Conservation (phyloP, 2,329 filamentous ascomycete species). For the Ceratocystis alfenasii region DNA sequence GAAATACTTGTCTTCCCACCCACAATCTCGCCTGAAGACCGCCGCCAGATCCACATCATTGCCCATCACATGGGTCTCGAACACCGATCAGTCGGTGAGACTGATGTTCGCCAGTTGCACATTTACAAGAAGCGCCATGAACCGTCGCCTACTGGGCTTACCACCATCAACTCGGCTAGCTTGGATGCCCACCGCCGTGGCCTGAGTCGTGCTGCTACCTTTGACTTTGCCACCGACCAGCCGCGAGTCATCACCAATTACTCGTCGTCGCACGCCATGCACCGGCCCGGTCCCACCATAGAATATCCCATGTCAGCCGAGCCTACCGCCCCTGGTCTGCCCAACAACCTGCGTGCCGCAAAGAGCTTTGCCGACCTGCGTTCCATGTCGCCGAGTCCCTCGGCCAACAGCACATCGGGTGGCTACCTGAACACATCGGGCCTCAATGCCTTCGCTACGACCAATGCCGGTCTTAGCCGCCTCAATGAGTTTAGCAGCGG, state of each 20-base stretch:
- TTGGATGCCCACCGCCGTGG: slow-evolving; percentile 70
- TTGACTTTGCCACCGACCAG: slow-evolving; percentile 79
- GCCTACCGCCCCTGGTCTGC: slow-evolving; percentile 41
- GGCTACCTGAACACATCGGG: slow-evolving; percentile 49
- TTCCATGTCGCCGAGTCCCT: slow-evolving; percentile 89
- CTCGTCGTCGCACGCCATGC: slow-evolving; percentile 53
- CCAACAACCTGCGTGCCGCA: slow-evolving; percentile 76
- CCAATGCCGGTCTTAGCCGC: slow-evolving; percentile 18
- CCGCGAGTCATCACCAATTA: slow-evolving; percentile 57
- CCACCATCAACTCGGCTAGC: slow-evolving; percentile 49
- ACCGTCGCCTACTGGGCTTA: slow-evolving; percentile 40
- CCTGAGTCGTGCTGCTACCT: slow-evolving; percentile 88
- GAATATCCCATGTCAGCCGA: slow-evolving; percentile 74
- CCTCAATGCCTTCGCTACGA: slow-evolving; percentile 36
- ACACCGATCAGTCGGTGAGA: slow-evolving; percentile 79
- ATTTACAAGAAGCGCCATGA: slow-evolving; percentile 59
- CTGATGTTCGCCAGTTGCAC: slow-evolving; percentile 79
- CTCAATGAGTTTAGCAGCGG: slow-evolving; percentile 25
- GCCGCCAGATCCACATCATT: slow-evolving; percentile 82
- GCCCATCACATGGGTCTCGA: slow-evolving; percentile 90
- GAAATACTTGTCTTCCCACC: slow-evolving; percentile 78
- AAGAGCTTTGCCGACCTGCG: slow-evolving; percentile 95
- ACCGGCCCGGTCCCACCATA: slow-evolving; percentile 73
- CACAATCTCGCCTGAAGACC: slow-evolving; percentile 67
- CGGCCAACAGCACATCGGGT: slow-evolving; percentile 58